Evolutionary conservation across 2,329 filamentous ascomycete species (phyloP).

Genomic region (Paraphoma sp.): DNA sequence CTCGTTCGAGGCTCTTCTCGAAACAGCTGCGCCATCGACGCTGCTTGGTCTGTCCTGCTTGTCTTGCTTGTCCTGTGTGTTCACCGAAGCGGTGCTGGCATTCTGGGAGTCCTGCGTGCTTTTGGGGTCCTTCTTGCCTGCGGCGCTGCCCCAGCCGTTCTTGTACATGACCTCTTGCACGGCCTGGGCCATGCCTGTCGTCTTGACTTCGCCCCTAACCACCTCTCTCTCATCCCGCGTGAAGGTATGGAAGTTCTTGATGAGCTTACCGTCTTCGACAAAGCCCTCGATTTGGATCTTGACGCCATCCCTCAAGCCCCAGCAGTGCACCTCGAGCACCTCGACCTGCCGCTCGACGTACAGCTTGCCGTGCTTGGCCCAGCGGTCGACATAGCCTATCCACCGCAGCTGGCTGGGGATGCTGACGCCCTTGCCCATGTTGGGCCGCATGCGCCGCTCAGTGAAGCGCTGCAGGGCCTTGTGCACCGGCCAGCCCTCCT

Average conservation of each 20-base stretch:
- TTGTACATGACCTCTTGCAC: conserved; percentile 54
- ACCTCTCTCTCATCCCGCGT: conserved; percentile 72
- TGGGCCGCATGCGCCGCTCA: conserved; percentile 83
- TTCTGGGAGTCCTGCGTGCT: conserved; percentile 24
- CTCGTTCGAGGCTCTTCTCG: conserved; percentile 26
- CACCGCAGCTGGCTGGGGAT: conserved; percentile 92
- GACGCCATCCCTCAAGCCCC: conserved; percentile 86
- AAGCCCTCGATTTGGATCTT: conserved; percentile 87
- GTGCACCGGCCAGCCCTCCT: conserved; percentile 73
- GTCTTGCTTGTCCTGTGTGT: conserved; percentile 7
- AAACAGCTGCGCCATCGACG: conserved; percentile 21
- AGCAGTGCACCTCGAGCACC: conserved; percentile 86
- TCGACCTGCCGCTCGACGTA: conserved; percentile 86
- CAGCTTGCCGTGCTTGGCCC: conserved; percentile 76
- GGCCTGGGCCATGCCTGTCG: conserved; percentile 52
- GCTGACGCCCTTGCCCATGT: conserved; percentile 87
- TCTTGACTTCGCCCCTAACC: conserved; percentile 62
- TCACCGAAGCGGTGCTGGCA: conserved; percentile 22
- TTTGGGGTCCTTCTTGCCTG: conserved; percentile 27
- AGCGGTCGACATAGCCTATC: conserved; percentile 86
- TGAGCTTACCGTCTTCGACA: conserved; percentile 85
- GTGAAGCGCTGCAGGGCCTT: conserved; percentile 75
- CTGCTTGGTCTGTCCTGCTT: conserved; percentile 6
- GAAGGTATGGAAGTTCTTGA: conserved; percentile 85
- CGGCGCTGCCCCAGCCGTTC: conserved; percentile 38